Conservation (phyloP, 345 rosid species). For the Salix viminalis region DNA sequence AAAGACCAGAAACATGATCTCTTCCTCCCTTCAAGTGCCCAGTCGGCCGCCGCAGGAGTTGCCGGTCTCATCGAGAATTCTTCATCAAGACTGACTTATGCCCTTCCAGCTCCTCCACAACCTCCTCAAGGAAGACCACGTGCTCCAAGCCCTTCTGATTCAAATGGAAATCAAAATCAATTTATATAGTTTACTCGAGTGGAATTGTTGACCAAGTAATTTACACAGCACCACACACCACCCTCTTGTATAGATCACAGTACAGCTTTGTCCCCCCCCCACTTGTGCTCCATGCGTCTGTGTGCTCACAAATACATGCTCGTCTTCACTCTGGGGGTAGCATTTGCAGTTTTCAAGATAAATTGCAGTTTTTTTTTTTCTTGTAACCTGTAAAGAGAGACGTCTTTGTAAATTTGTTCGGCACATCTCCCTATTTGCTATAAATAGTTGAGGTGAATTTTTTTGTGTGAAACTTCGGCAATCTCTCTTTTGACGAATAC, state of each 20-base stretch:
- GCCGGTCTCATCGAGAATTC: conserved; percentile 94
- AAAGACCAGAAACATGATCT: conserved; percentile 98
- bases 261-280: conserved; percentile 30
- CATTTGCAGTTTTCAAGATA: conserved; percentile 1
- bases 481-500: background rate
- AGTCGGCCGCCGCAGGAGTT: conserved; percentile 90
- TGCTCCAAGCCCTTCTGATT: conserved; percentile 19
- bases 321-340: background rate
- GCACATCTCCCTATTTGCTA: conserved; percentile 11
- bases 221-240: background rate
- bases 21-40: conserved; percentile 90
- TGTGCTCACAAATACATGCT: background rate
- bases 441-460: conserved; percentile 20
- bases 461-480: conserved; percentile 10
- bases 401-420: conserved; percentile 29
- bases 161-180: conserved; percentile 38
- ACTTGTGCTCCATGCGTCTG: background rate
- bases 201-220: conserved; percentile 6
- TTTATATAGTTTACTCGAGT: conserved; percentile 20
- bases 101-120: conserved; percentile 73
- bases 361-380: background rate
- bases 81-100: conserved; percentile 68
- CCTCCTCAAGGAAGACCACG: conserved; percentile 33
- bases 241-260: conserved; percentile 35
- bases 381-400: conserved; percentile 18